Base-by-base conservation (phyloP, 306 rosid species). In the Fragaria nilgerrensis region DNA sequence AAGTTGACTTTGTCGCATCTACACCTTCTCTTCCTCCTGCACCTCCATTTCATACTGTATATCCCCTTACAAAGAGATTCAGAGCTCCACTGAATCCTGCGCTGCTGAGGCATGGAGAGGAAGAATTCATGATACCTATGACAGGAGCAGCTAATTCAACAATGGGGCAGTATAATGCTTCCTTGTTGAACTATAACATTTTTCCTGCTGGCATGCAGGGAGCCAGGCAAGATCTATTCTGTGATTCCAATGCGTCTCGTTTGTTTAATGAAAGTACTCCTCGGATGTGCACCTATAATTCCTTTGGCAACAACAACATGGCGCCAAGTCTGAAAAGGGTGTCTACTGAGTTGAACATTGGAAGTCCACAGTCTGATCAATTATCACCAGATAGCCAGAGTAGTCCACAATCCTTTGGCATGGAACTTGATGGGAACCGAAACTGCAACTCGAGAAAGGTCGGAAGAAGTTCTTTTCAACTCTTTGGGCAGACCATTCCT, bases 181-280 rank as follows among this genome's bases (percentile, higher is more conserved):
- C 91, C 41, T 61, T 89, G 81, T 88, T 85, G 86, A 83, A 59
- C 85, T 78, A 72, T 64, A 79, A 78, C 86, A 72, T 74, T 79
- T 82, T 84, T 86, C 94, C 97, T 86, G 96, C 88, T 76, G 89
- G 93, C 97, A 93, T 90, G 97, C 96, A 90, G 97, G 97, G 97
- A 93, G 97, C 96, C 97, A 93, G 97, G 96, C 97, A 90, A 87
- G 84, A 82, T 87, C 71, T 81, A 68, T 82, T 71, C 82, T 79
- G 76, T 74, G 80, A 75, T 76, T 72, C 86, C 68, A 83, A 36
- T 70, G 80, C 78, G 66, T 72, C 85, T 80, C 79, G 81, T 75
- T 75, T 85, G 52, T 36, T 77, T 61, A 53, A 36, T 74, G 87
- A 84, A 19, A 78, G 66, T 29, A 34, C 77, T 78, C 53, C 75